Base-by-base conservation (phyloP, 1,284 basidiomycete genomes). In the Ceratobasidium sp. region DNA sequence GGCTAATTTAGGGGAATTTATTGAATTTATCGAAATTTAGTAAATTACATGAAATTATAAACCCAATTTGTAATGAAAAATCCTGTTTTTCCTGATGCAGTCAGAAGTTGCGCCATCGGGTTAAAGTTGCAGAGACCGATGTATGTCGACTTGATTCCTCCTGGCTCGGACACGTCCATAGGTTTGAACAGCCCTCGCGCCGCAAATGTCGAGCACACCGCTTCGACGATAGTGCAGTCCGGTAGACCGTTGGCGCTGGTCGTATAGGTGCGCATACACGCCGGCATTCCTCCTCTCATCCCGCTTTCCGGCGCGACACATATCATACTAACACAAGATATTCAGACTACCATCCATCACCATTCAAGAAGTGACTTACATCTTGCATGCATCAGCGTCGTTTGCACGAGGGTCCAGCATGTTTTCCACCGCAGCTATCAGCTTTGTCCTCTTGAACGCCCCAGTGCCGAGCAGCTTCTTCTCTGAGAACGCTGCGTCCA, bases 211-310 rank as follows among this genome's bases (percentile, higher is more conserved):
- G 68, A 48, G 5, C 68, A 42, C 3, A 70, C 28, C 12, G 66
- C 66, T 40, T 68, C 66, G 17, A 56, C 48, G 17, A 68, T 68
- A n/a, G 50, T 68, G 54, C 68, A 70, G 40, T 59, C 40, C 12
- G 68, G 68, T 13, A 40, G 9, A n/a, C 13, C 15, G 20, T 28
- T 70, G 0, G 68, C 23, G 3, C 1, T 20, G 23, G 17, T 26
- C 1, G n/a, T 7, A 26, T 70, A 70, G 5, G 33, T 59, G 15
- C 68, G 68, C 7, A 70, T 23, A 10, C n/a, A 20, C 13, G 23
- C 23, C 9, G 54, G 40, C 23, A 70, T 17, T 5, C 68, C 56
- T 7, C 38, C 68, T 13, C 56, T 40, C 40, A 70, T 59, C 10
- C 23, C 42, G 54, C n/a, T 13, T 10, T 26, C 38, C 1, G 68